phyloP scores from a whole-genome alignment of 1,284 basidiomycete species.

The Malassezia equina region DNA sequence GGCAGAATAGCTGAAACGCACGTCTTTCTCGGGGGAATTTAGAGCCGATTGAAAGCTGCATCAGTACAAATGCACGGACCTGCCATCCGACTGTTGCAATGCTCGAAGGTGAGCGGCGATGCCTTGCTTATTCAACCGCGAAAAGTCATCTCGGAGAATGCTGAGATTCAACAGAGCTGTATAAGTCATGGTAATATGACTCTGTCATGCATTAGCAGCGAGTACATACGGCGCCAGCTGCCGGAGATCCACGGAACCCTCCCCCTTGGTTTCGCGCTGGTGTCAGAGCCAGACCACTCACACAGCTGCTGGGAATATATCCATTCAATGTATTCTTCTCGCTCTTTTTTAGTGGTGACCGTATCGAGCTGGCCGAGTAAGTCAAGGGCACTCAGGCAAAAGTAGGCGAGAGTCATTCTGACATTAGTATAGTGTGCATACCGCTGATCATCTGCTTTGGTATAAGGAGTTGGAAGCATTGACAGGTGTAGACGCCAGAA shows the following conservation, averaged over 20 bases:
- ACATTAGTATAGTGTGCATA: neutral
- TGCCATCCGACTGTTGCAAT: constrained; percentile 29
- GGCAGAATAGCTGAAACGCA: constrained; percentile 78
- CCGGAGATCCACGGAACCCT: constrained; percentile 26
- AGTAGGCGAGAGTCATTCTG: constrained; percentile 42
- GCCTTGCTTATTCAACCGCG: constrained; percentile 19
- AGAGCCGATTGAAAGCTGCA: constrained; percentile 67
- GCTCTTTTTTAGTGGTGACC: constrained; percentile 17
- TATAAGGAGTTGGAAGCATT: constrained; percentile 36
- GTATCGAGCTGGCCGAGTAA: constrained; percentile 21
- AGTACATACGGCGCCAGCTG: neutral
- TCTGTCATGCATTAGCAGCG: neutral
- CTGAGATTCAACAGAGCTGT: constrained; percentile 33
- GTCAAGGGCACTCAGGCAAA: constrained; percentile 37
- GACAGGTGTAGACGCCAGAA: constrained; percentile 37
- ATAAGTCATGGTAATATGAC: constrained; percentile 40
- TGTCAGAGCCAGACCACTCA: neutral
- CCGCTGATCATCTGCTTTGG: constrained; percentile 37
- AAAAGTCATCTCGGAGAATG: constrained; percentile 33
- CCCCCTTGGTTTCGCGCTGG: constrained; percentile 28
- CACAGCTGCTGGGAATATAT: constrained; percentile 70
- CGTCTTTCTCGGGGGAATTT: constrained; percentile 59
- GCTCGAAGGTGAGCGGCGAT: constrained; percentile 17
- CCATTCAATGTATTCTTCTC: constrained; percentile 54
- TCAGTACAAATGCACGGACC: constrained; percentile 15